Evolutionary conservation across 371 early-diverging fungal genomes (phyloP), one percentile per base, ranked within the genome.

Genomic region (Haplosporangium sp.): DNA sequence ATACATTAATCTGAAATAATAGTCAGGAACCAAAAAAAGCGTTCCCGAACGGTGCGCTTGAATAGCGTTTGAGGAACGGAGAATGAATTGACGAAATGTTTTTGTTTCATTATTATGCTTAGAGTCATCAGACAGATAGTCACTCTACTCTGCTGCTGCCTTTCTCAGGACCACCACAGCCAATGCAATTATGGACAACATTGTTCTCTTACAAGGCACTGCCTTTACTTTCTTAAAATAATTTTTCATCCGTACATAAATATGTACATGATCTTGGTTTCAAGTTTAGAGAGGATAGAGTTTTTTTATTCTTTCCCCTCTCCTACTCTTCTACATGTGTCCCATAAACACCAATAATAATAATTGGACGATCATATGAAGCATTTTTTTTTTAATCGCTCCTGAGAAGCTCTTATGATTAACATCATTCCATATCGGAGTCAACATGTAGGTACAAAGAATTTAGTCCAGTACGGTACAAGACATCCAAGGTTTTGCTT

Each of bases 21-120:
- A 42, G 11, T 11, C 50, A 53, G 55, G 55, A 53, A 53, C 55
- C 55, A 53, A 53, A 55, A 55, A 34, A 8, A 55, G 55, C 55
- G 6, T 19, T 55, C 6, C 55, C 55, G 55, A 55, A 27, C 19
- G 9, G 55, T 6, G 7, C 27, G 19, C 17, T 19, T 52, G n/a
- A 52, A 44, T 48, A 5, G 48, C 15, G 17, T 48, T 48, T 13
- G 44, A 27, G 27, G 44, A 11, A 42, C 48, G 48, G 55, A 27
- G 55, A 55, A 34, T 55, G 55, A 27, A 34, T 55, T 17, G 5
- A 5, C 50, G 17, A 50, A 50, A 55, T 55, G 55, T 48, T 48
- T 48, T 17, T 48, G 48, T 48, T 15, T 48, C 48, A 48, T 5
- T 17, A 48, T 48, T 5, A 17, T 15, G 48, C 27, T 27, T 27